These are phyloP conservation scores for Mortierella sp. DNA, from an alignment of 371 early-diverging fungal genomes.

Conservation along the genomic window DNA sequence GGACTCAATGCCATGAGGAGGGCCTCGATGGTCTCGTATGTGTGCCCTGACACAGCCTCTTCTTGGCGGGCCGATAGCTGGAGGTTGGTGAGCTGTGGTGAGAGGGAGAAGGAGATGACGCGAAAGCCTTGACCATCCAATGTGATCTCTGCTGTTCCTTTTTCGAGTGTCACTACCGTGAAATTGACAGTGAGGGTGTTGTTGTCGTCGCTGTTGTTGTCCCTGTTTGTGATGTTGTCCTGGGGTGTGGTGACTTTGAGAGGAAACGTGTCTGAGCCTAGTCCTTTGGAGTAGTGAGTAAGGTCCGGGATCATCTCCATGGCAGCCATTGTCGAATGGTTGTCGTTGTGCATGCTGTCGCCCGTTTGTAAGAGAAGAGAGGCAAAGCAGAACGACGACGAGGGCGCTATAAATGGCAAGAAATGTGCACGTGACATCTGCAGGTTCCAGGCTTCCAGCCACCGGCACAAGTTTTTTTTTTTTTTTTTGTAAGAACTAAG, in stretches of 20 bases:
- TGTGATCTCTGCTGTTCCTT: not conserved
- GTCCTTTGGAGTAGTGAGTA: slow-evolving; percentile 35
- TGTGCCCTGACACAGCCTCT: slow-evolving; percentile 29
- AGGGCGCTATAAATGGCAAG: not conserved
- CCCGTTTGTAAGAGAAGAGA: not conserved
- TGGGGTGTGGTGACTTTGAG: slow-evolving; percentile 7
- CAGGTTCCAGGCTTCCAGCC: not conserved
- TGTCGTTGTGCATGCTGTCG: not conserved
- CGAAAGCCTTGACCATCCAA: slow-evolving; percentile 38
- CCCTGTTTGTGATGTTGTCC: not conserved
- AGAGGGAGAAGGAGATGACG: slow-evolving; percentile 7
- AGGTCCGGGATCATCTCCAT: slow-evolving; percentile 47
- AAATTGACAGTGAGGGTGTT: slow-evolving; percentile 14
- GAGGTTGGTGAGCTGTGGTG: not conserved
- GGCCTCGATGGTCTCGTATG: slow-evolving; percentile 49
- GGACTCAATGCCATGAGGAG: slow-evolving; percentile 53
- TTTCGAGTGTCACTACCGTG: slow-evolving; percentile 30
- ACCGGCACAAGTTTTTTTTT: not conserved
- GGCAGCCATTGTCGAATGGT: not conserved
- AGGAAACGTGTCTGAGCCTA: slow-evolving; percentile 38
- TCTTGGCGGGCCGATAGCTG: slow-evolving; percentile 20
- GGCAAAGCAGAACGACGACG: not conserved
- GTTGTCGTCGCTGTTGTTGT: not conserved
- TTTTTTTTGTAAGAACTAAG: too few species aligned
- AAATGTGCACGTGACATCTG: not conserved